Base-by-base conservation (phyloP, 495 filamentous ascomycete species). In the Saxophila tyrrhenica region DNA sequence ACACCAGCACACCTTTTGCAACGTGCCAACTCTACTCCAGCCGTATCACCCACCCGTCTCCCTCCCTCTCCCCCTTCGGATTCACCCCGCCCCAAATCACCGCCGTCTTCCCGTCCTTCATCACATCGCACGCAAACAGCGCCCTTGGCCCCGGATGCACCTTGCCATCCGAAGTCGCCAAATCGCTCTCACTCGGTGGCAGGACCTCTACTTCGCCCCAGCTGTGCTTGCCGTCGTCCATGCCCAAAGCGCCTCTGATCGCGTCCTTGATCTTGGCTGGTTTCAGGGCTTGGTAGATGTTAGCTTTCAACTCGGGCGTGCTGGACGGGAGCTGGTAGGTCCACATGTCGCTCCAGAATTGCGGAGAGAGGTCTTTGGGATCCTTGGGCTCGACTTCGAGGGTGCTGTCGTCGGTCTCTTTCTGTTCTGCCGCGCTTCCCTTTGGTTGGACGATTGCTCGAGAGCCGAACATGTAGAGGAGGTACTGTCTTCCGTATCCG, bases 31-130 rank as follows among this genome's bases (percentile, higher is more conserved):
- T 35, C 49, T 56, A 70, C 17, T 70, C 67, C 41, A 76, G 32
- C 51, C 57, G 60, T 19, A 79, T 57, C 13, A 78, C 57, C 76
- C 77, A 79, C 17, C 75, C 77, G 64, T 79, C 75, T 0, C 69
- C 72, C 57, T 77, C 71, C 15, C 50, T 60, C 55, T 75, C 72
- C 2, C 74, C 73, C 42, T 72, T 70, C 10, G 69, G 67, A 61
- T 77, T 73, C 5, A 70, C 48, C 0, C 77, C 76, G 25, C 77
- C 76, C 76, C 76, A 80, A 3, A 79, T 17, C 25, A 78, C 65
- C 2, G 78, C 64, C 0, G 63, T 70, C 48, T 62, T 65, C 25
- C 73, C 72, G 52, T 69, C 69, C 17, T 65, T 25, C 23, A 72
- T 72, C 7, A 64, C 56, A 56, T 70, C 72, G 25, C 67, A 69